These are phyloP conservation scores for Amyloporia xantha DNA, from an alignment of 768 basidiomycete species.

Conservation along the genomic window DNA sequence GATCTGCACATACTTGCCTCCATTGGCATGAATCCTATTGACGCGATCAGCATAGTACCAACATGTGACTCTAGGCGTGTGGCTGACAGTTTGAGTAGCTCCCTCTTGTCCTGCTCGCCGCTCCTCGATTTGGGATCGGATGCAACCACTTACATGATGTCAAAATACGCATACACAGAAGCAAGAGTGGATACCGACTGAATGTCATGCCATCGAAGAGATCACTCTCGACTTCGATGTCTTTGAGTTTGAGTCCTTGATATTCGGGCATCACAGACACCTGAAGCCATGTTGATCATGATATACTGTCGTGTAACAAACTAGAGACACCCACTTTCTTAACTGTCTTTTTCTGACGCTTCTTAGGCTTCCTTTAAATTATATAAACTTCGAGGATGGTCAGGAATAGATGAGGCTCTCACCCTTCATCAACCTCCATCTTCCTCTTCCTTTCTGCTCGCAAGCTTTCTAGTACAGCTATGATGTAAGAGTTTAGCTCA, in stretches of 20 bases:
- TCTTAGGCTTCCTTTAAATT: constrained; percentile 35
- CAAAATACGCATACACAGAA: neutral
- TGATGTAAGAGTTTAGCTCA: neutral
- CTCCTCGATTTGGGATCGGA: constrained; percentile 68
- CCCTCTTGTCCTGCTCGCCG: constrained; percentile 61
- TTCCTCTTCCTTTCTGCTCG: constrained; percentile 68
- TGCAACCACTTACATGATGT: constrained; percentile 50
- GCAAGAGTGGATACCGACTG: constrained; percentile 43
- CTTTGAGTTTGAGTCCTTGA: constrained; percentile 54
- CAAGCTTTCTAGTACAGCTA: constrained; percentile 55
- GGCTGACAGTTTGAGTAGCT: constrained; percentile 59
- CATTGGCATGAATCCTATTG: constrained; percentile 60
- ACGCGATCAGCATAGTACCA: neutral
- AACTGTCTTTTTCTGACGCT: constrained; percentile 48
- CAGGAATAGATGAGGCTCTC: too few relatives aligned
- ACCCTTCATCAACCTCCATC: constrained; percentile 57
- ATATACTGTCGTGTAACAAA: neutral
- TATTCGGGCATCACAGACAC: constrained; percentile 70
- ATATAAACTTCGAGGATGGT: too few relatives aligned
- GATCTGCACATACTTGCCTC: constrained; percentile 60
- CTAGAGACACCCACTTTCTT: constrained; percentile 50
- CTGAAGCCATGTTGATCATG: too few relatives aligned
- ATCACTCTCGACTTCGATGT: constrained; percentile 51
- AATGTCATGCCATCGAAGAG: constrained; percentile 76
- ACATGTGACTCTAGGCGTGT: neutral